Conservation (phyloP, 176 grass and related monocot species). For the Juncus effusus region DNA sequence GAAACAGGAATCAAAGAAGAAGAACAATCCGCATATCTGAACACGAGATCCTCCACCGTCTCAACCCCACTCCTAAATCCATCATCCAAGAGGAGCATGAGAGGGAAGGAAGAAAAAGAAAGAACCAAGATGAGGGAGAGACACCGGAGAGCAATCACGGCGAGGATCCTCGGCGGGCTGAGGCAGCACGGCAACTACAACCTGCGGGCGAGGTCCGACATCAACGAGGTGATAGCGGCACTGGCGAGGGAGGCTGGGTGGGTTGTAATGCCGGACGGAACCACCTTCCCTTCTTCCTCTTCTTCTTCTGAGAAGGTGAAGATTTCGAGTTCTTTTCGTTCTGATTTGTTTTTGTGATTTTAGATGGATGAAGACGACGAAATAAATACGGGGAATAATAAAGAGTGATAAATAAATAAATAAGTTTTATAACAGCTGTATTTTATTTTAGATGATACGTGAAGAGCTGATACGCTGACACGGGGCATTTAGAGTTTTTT, state of each 20-base stretch:
- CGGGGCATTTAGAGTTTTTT: too few species aligned
- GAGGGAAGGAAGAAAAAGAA: constrained; percentile 78
- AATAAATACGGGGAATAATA: too few species aligned
- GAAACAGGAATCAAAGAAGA: constrained; percentile 1
- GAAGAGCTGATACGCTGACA: too few species aligned
- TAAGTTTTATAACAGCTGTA: too few species aligned
- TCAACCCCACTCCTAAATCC: not conserved
- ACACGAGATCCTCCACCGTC: not conserved
- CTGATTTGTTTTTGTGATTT: too few species aligned
- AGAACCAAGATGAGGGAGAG: constrained; percentile 84
- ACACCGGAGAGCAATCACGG: constrained; percentile 71
- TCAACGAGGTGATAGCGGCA: constrained; percentile 36
- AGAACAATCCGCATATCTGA: constrained; percentile 21
- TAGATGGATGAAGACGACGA: too few species aligned
- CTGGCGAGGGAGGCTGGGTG: constrained; percentile 29
- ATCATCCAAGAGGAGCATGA: constrained; percentile 13
- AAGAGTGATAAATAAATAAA: too few species aligned
- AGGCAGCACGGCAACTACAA: constrained; percentile 85
- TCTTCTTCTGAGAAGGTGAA: too few species aligned
- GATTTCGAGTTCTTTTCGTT: too few species aligned
- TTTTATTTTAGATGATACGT: too few species aligned
- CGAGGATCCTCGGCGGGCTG: constrained; percentile 68
- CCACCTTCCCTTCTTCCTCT: constrained; percentile 40
- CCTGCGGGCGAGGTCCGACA: constrained; percentile 66
- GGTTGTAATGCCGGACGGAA: constrained; percentile 70